A percentile compares a stretch with the other conserved stretches of the same genome.
Conservation (phyloP, 805 yeast genomes). For the Pichia scutulata region DNA sequence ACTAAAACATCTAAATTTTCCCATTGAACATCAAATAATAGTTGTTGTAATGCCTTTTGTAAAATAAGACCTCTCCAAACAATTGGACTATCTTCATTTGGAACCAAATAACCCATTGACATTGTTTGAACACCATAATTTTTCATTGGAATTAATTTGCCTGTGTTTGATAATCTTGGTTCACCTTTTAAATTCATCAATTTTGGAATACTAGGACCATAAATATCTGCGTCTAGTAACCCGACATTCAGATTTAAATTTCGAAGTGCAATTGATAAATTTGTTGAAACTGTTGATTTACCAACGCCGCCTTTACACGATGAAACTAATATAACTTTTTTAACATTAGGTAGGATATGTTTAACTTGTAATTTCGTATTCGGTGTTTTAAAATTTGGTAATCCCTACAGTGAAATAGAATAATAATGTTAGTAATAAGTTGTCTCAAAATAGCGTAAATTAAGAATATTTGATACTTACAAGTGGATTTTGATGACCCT, state of each 20-base stretch:
- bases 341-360: constrained; percentile 52
- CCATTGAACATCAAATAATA: constrained; percentile 82
- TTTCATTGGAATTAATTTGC: constrained; percentile 55
- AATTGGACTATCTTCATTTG: constrained; percentile 55
- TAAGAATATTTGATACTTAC: constrained; percentile 30
- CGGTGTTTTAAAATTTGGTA: constrained; percentile 34
- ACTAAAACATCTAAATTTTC: constrained; percentile 55
- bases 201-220: constrained; percentile 79
- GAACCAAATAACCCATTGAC: constrained; percentile 84
- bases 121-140: constrained; percentile 75
- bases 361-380: constrained; percentile 47
- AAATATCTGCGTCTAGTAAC: constrained; percentile 69
- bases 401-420: constrained; percentile 27
- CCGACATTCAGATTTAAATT: constrained; percentile 52
- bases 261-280: constrained; percentile 57
- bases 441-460: not conserved
- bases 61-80: constrained; percentile 88
- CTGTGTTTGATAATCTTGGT: constrained; percentile 46
- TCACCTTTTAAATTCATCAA: constrained; percentile 62
- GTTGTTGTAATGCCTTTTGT: constrained; percentile 78
- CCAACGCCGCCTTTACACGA: constrained; percentile 84
- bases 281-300: constrained; percentile 66
- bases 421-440: constrained; percentile 6
- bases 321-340: constrained; percentile 54
- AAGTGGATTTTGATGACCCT: constrained; percentile 43